A percentile compares a stretch with the other conserved stretches of the same genome.
Evolutionary conservation across 2,329 filamentous ascomycete species (phyloP).

Genomic region (Alternaria sp.): DNA sequence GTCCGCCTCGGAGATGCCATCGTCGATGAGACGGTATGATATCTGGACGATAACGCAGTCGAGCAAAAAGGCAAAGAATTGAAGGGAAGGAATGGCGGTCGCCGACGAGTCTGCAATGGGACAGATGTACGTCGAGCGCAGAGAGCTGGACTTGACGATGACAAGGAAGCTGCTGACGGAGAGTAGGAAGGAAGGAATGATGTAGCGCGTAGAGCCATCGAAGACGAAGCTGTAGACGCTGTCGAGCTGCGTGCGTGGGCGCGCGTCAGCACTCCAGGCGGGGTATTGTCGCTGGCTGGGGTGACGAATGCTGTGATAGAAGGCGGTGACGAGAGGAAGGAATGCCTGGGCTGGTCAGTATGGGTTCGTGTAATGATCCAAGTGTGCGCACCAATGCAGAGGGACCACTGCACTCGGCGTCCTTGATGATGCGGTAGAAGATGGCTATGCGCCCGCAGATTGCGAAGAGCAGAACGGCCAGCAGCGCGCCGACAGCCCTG

Average conservation of each 20-base stretch:
- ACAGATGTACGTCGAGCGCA: constrained; percentile 48
- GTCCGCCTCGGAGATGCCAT: constrained; percentile 35
- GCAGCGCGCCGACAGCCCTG: constrained; percentile 35
- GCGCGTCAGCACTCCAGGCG: constrained; percentile 41
- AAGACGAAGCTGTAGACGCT: constrained; percentile 39
- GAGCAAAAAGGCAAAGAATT: constrained; percentile 41
- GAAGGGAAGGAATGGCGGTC: constrained; percentile 40
- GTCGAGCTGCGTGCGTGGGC: constrained; percentile 36
- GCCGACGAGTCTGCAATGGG: constrained; percentile 37
- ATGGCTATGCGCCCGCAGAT: constrained; percentile 45
- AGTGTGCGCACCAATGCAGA: constrained; percentile 34
- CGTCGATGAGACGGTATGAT: constrained; percentile 41
- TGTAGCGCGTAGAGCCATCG: constrained; percentile 43
- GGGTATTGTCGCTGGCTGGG: constrained; percentile 38
- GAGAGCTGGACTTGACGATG: constrained; percentile 37
- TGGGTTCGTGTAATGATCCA: not conserved
- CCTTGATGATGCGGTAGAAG: constrained; percentile 40
- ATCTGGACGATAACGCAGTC: constrained; percentile 40
- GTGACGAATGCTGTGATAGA: constrained; percentile 43
- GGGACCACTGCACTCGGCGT: constrained; percentile 46
- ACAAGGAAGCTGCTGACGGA: constrained; percentile 45
- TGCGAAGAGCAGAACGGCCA: constrained; percentile 41
- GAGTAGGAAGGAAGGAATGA: constrained; percentile 43
- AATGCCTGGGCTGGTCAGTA: constrained; percentile 38
- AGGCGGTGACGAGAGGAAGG: constrained; percentile 45